A percentile compares a stretch with the other conserved stretches of the same genome.
Evolutionary conservation across 495 filamentous ascomycete species (phyloP).

Genomic region (Margaritispora aquatica): DNA sequence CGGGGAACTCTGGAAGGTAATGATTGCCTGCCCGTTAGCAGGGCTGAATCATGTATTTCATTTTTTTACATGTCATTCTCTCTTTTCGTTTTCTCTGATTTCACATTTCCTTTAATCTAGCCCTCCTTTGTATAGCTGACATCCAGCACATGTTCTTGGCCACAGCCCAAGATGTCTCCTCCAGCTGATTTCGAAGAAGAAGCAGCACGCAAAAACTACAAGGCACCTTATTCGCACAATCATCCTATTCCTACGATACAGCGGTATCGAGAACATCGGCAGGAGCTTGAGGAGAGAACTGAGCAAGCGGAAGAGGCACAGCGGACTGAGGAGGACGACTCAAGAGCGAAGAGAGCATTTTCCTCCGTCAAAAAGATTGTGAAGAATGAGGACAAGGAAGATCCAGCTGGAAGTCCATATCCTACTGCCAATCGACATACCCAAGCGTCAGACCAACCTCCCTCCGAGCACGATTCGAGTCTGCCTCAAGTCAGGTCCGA

Average conservation of each 20-base stretch:
- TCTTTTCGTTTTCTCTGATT: background rate
- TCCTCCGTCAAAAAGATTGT: slow-evolving; percentile 36
- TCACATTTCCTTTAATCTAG: background rate
- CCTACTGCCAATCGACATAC: slow-evolving; percentile 31
- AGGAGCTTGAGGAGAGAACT: slow-evolving; percentile 36
- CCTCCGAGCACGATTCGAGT: slow-evolving; percentile 11
- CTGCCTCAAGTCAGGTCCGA: slow-evolving; percentile 5
- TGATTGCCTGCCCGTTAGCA: background rate
- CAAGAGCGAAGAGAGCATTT: slow-evolving; percentile 31
- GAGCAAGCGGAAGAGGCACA: slow-evolving; percentile 34
- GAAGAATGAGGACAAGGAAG: slow-evolving; percentile 31
- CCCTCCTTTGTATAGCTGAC: background rate
- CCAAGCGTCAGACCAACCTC: slow-evolving; percentile 5
- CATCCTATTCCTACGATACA: slow-evolving; percentile 60
- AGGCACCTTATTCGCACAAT: slow-evolving; percentile 45
- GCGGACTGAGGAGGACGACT: slow-evolving; percentile 32
- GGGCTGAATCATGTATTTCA: background rate
- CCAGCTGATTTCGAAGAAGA: slow-evolving; percentile 34
- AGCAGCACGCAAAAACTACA: slow-evolving; percentile 37
- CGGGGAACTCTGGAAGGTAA: background rate
- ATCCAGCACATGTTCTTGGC: background rate
- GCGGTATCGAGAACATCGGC: slow-evolving; percentile 50
- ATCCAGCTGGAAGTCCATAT: slow-evolving; percentile 32
- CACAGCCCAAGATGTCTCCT: background rate
- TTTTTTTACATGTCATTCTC: background rate